phyloP scores from a whole-genome alignment of 768 basidiomycete species.

The Leucocoprinus leucothites region DNA sequence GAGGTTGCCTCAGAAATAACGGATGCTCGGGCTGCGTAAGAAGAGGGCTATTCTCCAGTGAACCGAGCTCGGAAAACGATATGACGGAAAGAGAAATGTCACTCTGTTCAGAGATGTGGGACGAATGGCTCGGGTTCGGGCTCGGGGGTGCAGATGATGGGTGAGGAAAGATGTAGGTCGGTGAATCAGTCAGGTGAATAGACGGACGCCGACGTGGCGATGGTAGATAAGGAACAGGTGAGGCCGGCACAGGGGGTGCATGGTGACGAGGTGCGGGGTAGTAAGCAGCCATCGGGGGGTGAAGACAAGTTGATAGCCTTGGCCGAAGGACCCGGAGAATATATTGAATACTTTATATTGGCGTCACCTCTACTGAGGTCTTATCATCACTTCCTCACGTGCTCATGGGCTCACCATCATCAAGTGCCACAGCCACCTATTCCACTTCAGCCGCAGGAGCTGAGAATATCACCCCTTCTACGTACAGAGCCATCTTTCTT shows the following conservation, averaged over 20 bases:
- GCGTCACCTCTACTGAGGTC: not conserved
- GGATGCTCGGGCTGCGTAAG: not conserved
- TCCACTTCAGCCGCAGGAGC: too few species aligned
- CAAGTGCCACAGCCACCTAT: too few species aligned
- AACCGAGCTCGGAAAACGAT: constrained; percentile 10
- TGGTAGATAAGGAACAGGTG: not conserved
- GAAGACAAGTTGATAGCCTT: not conserved
- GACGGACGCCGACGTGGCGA: not conserved
- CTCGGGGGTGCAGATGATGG: constrained; percentile 19
- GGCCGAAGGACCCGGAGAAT: too few species aligned
- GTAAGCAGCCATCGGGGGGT: constrained; percentile 1
- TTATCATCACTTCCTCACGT: too few species aligned
- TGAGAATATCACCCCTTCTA: too few species aligned
- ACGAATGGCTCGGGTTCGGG: constrained; percentile 15
- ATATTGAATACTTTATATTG: not conserved
- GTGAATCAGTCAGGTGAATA: not conserved
- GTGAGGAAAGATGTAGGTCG: constrained; percentile 19
- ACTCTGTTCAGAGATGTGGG: constrained; percentile 11
- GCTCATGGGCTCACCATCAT: too few species aligned
- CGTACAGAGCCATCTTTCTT: too few species aligned
- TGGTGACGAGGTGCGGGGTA: not conserved
- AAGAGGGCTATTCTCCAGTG: not conserved
- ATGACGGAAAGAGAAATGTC: constrained; percentile 10
- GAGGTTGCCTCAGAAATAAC: not conserved
- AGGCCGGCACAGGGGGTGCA: too few species aligned